Evolutionary conservation across 345 rosid species (phyloP), one percentile per base, ranked within the genome.

Genomic region (Gossypium stocksii): DNA sequence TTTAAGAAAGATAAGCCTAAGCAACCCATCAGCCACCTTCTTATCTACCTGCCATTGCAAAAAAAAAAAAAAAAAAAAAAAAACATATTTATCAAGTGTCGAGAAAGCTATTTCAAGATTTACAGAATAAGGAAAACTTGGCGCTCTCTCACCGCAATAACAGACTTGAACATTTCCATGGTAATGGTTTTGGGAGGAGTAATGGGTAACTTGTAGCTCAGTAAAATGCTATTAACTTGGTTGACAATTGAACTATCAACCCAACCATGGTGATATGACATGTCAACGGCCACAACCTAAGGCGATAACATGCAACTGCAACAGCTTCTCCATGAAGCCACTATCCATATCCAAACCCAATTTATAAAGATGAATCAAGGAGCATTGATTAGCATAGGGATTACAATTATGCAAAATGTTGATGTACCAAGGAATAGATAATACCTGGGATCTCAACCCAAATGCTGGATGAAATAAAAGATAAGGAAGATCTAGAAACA

Each of bases 291-390:
- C 99, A 96, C 91, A 62, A 93, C 94, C 98, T 94, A 80, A 79
- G 17, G 76, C 70, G 65, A 76, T 87, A 95, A 97, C 82, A 19
- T 91, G 87, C 99, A 80, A 92, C 94, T 12, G 98, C 97, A 81
- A 91, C 89, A 82, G 99, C 99, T 88, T 95, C 99, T 77, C 99
- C 99, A 60, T 95, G 98, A 76, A 95, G 93, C 98, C 99, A 95
- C 66, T 85, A 78, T 72, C 99, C 99, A 54, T 96, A 93, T 68
- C 99, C 99, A 70, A 90, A 74, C 51, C 98, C 92, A 68, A 91
- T 91, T 83, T 96, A 34, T 34, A 34, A 34, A 34, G 41, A 5
- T 34, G 7, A 34, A 34, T 5, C 41, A 5, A 34, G 7, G 41
- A 34, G 41, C 41, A 34, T 5, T 34, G 41, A 34, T 34, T 34